phyloP scores from a whole-genome alignment of 192 early-diverging fungal genomes.

The Blastocladiella britannica region DNA sequence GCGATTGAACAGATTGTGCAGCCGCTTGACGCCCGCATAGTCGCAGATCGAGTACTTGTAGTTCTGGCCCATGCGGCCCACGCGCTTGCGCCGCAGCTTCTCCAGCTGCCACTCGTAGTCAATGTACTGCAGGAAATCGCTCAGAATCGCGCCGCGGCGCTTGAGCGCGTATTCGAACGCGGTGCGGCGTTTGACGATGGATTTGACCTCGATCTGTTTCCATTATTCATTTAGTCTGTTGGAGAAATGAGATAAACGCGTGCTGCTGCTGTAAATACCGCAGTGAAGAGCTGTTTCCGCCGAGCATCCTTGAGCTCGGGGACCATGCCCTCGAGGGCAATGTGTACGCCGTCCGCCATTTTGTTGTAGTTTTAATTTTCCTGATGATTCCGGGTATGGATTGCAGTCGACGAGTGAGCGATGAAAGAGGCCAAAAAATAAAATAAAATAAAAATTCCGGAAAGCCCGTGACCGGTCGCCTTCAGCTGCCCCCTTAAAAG shows the following conservation, averaged over 20 bases:
- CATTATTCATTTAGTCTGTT: too few species aligned
- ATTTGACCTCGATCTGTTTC: conserved; percentile 65
- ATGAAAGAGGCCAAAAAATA: too few species aligned
- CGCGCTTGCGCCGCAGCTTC: conserved; percentile 52
- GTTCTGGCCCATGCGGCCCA: conserved; percentile 26
- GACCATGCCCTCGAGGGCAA: conserved; percentile 80
- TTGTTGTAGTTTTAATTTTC: not conserved
- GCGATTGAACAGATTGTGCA: conserved; percentile 61
- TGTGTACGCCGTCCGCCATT: conserved; percentile 81
- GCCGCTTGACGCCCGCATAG: conserved; percentile 47
- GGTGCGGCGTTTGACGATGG: conserved; percentile 69
- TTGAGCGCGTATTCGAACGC: conserved; percentile 73
- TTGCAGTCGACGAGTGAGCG: too few species aligned
- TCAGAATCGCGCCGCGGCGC: conserved; percentile 44
- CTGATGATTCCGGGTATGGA: too few species aligned
- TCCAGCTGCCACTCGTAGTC: conserved; percentile 91
- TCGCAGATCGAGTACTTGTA: conserved; percentile 41
- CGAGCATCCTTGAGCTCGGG: conserved; percentile 79
- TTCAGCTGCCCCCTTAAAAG: too few species aligned
- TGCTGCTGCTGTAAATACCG: conserved; percentile 19
- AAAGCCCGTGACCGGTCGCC: too few species aligned
- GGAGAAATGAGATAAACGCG: not conserved
- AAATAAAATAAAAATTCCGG: too few species aligned
- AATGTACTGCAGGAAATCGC: conserved; percentile 78
- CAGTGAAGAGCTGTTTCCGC: conserved; percentile 53